Conservation (phyloP, 345 rosid genomes). For the Melaleuca quinquenervia region DNA sequence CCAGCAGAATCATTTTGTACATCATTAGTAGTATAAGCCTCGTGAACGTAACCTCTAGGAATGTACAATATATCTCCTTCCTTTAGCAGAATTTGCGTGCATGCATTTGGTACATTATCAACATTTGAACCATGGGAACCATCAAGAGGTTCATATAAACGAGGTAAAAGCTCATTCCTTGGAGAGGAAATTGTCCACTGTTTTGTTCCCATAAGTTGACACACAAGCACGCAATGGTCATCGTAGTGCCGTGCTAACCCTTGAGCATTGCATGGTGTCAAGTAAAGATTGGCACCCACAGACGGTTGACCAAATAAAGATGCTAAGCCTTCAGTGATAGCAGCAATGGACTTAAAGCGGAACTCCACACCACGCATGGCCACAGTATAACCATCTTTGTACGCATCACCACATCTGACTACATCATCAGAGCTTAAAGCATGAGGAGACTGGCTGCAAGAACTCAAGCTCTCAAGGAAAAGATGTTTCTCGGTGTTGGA, state of each 20-base stretch:
- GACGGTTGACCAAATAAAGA: constrained; percentile 61
- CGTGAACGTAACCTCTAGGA: constrained; percentile 50
- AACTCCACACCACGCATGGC: constrained; percentile 53
- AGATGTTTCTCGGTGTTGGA: constrained; percentile 18
- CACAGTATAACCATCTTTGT: constrained; percentile 35
- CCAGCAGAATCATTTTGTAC: constrained; percentile 8
- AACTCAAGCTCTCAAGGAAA: not conserved
- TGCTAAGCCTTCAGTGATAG: constrained; percentile 37
- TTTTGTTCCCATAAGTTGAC: constrained; percentile 43
- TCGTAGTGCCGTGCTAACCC: constrained; percentile 50
- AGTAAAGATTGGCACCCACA: constrained; percentile 48
- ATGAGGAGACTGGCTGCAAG: not conserved
- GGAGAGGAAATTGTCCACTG: constrained; percentile 30
- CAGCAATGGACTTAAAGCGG: constrained; percentile 30
- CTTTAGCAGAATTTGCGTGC: constrained; percentile 17
- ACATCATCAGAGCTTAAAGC: not conserved
- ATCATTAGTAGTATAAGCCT: constrained; percentile 26
- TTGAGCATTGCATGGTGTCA: constrained; percentile 54
- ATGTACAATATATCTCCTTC: constrained; percentile 54
- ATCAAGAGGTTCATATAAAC: constrained; percentile 28
- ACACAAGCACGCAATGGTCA: constrained; percentile 59
- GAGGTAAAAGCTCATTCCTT: constrained; percentile 30
- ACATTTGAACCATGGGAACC: not conserved
- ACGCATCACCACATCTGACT: constrained; percentile 27
- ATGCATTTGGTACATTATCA: constrained; percentile 6